Percentiles rank a stretch among this genome's conserved stretches.
Conservation (phyloP, 441 rosid species). For the Bruguiera hainesii region DNA sequence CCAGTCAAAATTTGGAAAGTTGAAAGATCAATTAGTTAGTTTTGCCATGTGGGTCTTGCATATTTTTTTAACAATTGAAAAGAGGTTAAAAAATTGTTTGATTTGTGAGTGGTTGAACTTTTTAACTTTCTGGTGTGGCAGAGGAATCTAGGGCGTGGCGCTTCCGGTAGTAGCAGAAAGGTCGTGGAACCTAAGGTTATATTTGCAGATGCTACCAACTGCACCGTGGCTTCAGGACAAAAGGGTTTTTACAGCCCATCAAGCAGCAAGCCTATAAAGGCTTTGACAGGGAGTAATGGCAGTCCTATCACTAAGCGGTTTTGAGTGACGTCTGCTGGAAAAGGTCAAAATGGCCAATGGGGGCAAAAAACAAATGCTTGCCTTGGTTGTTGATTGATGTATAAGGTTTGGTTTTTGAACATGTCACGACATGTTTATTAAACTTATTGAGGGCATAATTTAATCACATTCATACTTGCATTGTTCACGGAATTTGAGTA, state of each 20-base stretch:
- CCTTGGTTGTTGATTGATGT: too few relatives aligned
- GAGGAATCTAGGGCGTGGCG: constrained; percentile 18
- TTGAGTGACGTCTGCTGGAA: too few relatives aligned
- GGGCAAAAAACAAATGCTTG: too few relatives aligned
- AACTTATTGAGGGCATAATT: background rate
- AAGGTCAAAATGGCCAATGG: too few relatives aligned
- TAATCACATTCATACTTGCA: background rate
- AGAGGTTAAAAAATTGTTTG: background rate
- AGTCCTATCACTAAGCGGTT: too few relatives aligned
- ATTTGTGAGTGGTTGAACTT: background rate
- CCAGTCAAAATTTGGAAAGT: constrained; percentile 27
- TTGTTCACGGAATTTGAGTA: background rate
- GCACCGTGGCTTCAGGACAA: background rate
- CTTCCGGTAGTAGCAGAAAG: background rate
- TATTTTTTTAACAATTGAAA: constrained; percentile 13
- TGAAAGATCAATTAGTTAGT: constrained; percentile 7
- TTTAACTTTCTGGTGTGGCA: background rate
- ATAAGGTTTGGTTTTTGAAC: too few relatives aligned
- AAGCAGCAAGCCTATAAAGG: too few relatives aligned
- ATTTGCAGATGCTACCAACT: constrained; percentile 27
- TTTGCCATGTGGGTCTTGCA: constrained; percentile 31
- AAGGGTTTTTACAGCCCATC: background rate
- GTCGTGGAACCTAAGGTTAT: constrained; percentile 22
- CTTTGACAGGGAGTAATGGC: too few relatives aligned
- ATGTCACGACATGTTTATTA: too few relatives aligned